Base-by-base conservation (phyloP, 208 protist genomes). In the Leishmania mexicana region DNA sequence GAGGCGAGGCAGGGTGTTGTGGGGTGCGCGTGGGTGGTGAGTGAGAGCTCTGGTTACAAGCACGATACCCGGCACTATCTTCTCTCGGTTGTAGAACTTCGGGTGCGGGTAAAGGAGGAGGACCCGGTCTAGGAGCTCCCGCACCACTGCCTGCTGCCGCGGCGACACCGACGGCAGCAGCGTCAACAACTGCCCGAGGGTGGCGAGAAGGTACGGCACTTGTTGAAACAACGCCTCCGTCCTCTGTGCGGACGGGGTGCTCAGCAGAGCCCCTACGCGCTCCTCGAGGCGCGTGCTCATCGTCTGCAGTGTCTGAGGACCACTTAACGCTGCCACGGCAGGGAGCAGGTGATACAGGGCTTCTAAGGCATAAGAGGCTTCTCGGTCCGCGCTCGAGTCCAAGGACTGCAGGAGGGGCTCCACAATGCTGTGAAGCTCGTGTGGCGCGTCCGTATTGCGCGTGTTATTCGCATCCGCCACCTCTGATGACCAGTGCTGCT, bases 11-110 rank as follows among this genome's bases (percentile, higher is more conserved):
- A 76, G 31, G 11, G 51, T 54, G 51, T 53, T 19, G 35, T 60
- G 53, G 21, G 51, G 67, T 8, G 51, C 64, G 62, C 38, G 35
- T 45, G 42, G 70, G 67, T 87, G 83, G 5, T 79, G 65, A 10
- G 62, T 75, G 38, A 90, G 76, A 1, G 81, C 83, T 35, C 83
- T 60, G 28, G 93, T 82, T n/a, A 93, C 71, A 83, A 82, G 65
- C 21, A 90, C 45, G 28, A 93, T 70, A 28, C 83, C 78, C 4
- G 75, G 71, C 60, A 85, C 82, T 19, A 70, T 84, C 60, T 73
- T 81, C 40, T 70, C 75, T 4, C 81, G 83, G 4, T 85, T 82
- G 51, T 87, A 90, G 65, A 83, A 87, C 40, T 35, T 65, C 21
- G 79, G 74, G 24, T 65, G 57, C 2, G 82, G 78, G 81, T 80